Percentiles rank a stretch among this genome's conserved stretches.
These are phyloP conservation scores for Madurella fahalii DNA, from an alignment of 2,329 filamentous ascomycete genomes.

Conservation along the genomic window DNA sequence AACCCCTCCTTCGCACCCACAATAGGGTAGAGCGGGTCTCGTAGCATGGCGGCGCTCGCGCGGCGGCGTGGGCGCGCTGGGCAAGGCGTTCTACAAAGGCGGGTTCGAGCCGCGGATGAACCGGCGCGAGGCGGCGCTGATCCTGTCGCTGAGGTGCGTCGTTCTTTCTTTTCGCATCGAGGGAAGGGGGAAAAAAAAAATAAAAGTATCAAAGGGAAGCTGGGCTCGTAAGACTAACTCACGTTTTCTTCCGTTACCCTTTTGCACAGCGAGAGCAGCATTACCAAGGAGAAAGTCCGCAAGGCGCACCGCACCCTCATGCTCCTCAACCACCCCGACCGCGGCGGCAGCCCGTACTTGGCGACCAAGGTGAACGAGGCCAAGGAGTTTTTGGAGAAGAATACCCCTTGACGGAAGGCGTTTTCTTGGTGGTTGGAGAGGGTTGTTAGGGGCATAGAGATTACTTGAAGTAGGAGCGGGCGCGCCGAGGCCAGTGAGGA, in stretches of 20 bases:
- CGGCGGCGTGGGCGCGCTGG: constrained; percentile 72
- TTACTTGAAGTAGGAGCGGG: too few relatives aligned
- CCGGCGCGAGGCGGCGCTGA: constrained; percentile 82
- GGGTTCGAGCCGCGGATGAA: constrained; percentile 98
- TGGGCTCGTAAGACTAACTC: too few relatives aligned
- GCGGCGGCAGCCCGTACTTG: constrained; percentile 91
- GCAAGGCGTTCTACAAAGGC: constrained; percentile 94
- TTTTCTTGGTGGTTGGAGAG: neutral
- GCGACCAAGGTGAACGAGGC: constrained; percentile 98
- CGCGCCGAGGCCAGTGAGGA: too few relatives aligned
- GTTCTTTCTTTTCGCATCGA: neutral
- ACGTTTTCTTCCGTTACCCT: too few relatives aligned
- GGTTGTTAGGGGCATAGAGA: too few relatives aligned
- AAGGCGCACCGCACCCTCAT: constrained; percentile 95
- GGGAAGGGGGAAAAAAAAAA: too few relatives aligned
- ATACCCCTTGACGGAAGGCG: constrained; percentile 25
- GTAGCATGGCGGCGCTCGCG: constrained; percentile 82
- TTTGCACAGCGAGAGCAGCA: constrained; percentile 66
- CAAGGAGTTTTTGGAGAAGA: constrained; percentile 91
- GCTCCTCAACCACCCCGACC: constrained; percentile 96
- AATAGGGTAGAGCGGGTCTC: constrained; percentile 82
- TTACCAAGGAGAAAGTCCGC: constrained; percentile 90
- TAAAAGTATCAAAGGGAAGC: too few relatives aligned
- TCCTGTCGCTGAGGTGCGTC: constrained; percentile 79
- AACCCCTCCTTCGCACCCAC: neutral